Percentiles rank a stretch among this genome's conserved stretches.
phyloP scores from a whole-genome alignment of 2,329 filamentous ascomycete species.

The Pseudogymnoascus sp. region DNA sequence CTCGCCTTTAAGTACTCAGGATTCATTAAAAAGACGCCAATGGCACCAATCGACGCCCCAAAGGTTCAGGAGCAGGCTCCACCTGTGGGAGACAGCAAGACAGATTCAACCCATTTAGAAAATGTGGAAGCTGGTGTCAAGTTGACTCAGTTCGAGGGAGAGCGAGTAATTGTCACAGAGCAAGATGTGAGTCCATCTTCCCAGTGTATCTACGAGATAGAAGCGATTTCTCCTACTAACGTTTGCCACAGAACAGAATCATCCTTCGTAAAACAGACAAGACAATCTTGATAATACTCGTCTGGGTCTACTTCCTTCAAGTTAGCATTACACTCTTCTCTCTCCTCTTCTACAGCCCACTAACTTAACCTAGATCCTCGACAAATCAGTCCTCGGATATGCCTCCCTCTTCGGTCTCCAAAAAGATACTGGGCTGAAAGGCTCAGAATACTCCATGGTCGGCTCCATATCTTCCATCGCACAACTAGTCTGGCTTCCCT shows the following conservation, averaged over 20 bases:
- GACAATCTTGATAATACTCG: conserved; percentile 25
- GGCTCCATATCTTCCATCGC: conserved; percentile 50
- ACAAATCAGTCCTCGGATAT: conserved; percentile 43
- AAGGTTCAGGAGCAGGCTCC: neutral
- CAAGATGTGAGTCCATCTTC: neutral
- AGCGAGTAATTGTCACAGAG: neutral
- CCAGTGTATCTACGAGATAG: neutral
- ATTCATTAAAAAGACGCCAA: neutral
- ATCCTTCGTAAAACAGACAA: conserved; percentile 9
- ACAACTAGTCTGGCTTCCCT: conserved; percentile 52
- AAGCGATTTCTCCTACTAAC: neutral
- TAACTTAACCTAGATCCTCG: conserved; percentile 33
- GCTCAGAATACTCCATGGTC: conserved; percentile 44
- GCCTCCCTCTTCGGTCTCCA: conserved; percentile 51
- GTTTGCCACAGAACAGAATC: neutral
- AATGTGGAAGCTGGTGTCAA: neutral
- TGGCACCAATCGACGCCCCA: neutral
- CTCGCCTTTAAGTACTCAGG: neutral
- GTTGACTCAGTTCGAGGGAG: neutral
- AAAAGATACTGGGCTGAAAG: conserved; percentile 43
- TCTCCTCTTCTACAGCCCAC: neutral
- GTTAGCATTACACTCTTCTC: conserved; percentile 9
- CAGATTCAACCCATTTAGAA: neutral
- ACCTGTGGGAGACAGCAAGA: neutral
- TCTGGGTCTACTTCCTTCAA: conserved; percentile 39